Base-by-base conservation (phyloP, 148 eudicot genomes). In the Amaranthus palmeri region DNA sequence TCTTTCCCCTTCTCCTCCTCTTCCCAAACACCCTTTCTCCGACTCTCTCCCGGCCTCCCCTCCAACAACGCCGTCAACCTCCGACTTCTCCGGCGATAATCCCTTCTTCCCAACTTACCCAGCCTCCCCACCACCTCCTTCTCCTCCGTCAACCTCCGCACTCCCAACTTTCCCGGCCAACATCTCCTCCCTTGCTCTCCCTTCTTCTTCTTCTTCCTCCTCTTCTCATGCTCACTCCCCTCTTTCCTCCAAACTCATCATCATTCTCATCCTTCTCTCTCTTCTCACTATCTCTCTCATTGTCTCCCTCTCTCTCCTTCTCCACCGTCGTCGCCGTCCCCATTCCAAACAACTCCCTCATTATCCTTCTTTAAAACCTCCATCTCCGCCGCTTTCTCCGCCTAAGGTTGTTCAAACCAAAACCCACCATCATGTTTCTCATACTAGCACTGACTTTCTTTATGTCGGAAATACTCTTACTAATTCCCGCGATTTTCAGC, bases 81-180 rank as follows among this genome's bases (percentile, higher is more conserved):
- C 66, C 48, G 6, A 46, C 55, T 12, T 18, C 71, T 7, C 14
- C 67, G 14, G 58, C 69, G 47, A 76, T 15, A 68, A 45, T 74
- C 71, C 86, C 1, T 89, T 90, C 69, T 86, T 82, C 72, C 90
- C 87, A 0, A 7, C 76, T 4, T 67, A 50, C 69, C 59, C 87
- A 1, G 46, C 87, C 2, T 91, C 86, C 0, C 88, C 88, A 0
- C 89, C 83, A 0, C 83, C 81, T 0, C 86, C 81, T 0, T 82
- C 77, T 0, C 77, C 84, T 5, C 71, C 73, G 0, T 68, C 73
- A 10, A 10, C 81, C 61, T 36, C 85, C 57, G 42, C 81, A 0
- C 76, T 81, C 48, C 81, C 91, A 6, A 86, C 97, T 4, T 90
- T 92, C 13, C 97, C 97, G 11, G 96, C 97, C 44, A 93, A 88